Percentiles rank a stretch among this genome's conserved stretches.
Evolutionary conservation across 345 rosid genomes (phyloP).

Genomic region (Laguncularia racemosa): DNA sequence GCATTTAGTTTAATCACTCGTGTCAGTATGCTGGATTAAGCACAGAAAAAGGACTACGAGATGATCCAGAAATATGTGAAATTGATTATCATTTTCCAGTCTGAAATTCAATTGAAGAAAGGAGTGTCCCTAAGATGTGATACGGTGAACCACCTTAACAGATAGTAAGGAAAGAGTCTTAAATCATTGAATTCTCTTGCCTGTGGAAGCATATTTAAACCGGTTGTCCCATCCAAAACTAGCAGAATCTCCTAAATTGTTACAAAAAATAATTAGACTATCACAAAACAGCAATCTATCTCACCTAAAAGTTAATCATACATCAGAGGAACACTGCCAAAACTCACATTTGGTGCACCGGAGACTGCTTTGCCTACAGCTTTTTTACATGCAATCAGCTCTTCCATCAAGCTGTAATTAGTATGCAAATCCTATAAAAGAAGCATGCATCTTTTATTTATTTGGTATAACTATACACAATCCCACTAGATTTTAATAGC

Average conservation of each 20-base stretch:
- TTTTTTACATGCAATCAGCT: conserved; percentile 80
- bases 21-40: too few relatives aligned
- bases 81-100: background rate
- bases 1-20: too few relatives aligned
- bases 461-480: too few relatives aligned
- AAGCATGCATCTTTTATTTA: conserved; percentile 8
- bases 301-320: background rate
- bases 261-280: background rate
- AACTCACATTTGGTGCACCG: conserved; percentile 79
- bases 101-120: background rate
- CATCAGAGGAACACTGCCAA: too few relatives aligned
- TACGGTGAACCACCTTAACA: background rate
- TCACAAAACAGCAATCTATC: background rate
- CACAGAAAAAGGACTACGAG: too few relatives aligned
- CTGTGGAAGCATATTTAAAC: conserved; percentile 97
- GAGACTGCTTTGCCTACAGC: conserved; percentile 72
- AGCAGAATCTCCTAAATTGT: conserved; percentile 69
- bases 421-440: conserved; percentile 80
- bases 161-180: conserved; percentile 12
- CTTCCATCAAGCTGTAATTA: conserved; percentile 94
- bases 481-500: conserved; percentile 1
- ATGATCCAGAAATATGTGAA: too few relatives aligned
- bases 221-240: conserved; percentile 96
- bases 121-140: background rate
- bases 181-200: conserved; percentile 98